Base-by-base conservation (phyloP, 306 rosid genomes). In the Begonia masoniana region DNA sequence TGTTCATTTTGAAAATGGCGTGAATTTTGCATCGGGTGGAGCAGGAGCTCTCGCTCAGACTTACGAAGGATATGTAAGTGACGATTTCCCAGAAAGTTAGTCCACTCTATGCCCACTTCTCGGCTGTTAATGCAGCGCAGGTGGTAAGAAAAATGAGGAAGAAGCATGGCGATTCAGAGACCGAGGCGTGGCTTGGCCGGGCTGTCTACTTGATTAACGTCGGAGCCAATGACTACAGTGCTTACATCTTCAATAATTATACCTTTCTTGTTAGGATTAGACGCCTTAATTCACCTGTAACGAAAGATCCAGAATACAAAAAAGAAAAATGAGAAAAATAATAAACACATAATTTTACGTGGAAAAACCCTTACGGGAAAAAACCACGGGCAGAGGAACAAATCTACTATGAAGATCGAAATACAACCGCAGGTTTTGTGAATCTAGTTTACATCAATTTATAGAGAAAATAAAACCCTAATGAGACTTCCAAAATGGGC, bases 21-120 rank as follows among this genome's bases (percentile, higher is more conserved):
- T 64, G 31, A 85, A 85, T 71, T 78, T 85, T 65, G 87, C 95
- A 21, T 81, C 91, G 26, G 78, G n/a, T 31, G 87, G 80, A 47
- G 57, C 78, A 10, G 71, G 74, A 47, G 76, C 56, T 61, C 67
- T 78, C 12, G 47, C 16, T 16, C 15, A 56, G 56, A 54, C 62
- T 42, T 46, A 48, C 19, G 52, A 56, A 47, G 69, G 55, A 19
- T 16, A 15, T 7, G 81, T 74, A 60, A 26, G 35, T 26, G 35
- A 26, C 17, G n/a, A 19, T 56, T 31, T 35, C 10, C 42, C 21
- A 7, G 4, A 54, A 13, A 43, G n/a, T 10, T 43, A 10, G 48
- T 43, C 12, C n/a, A 43, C 0, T 26, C 46, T 43, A 3, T 6
- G 35, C 35, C 35, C 4, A 26, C 35, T 26, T 26, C 35, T 26